Percentiles rank a stretch among this genome's conserved stretches.
Evolutionary conservation across 108 stramenopile species (phyloP).

Genomic region (Asterionellopsis glacialis): DNA sequence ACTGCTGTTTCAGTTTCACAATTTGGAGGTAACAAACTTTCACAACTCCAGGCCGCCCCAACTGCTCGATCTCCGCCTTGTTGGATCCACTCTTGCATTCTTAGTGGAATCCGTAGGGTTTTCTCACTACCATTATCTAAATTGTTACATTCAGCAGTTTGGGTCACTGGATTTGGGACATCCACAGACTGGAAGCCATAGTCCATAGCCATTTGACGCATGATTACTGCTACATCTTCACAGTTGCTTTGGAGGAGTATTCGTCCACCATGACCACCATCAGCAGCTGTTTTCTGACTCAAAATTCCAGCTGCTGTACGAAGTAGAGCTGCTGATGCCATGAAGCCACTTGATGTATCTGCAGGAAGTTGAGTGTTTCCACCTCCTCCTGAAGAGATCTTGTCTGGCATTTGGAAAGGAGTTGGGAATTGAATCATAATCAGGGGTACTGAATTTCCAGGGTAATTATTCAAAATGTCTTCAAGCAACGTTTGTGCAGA

Average conservation of each 20-base stretch:
- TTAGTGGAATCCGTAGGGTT: constrained; percentile 23
- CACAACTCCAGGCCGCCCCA: constrained; percentile 43
- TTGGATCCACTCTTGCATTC: constrained; percentile 46
- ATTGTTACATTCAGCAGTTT: not conserved
- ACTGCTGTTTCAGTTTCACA: constrained; percentile 75
- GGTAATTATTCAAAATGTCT: constrained; percentile 39
- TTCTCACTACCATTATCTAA: not conserved
- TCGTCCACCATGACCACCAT: constrained; percentile 11
- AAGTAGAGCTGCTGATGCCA: constrained; percentile 60
- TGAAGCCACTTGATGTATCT: constrained; percentile 48
- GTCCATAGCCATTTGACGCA: constrained; percentile 37
- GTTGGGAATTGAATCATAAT: constrained; percentile 76
- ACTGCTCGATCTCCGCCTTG: constrained; percentile 55
- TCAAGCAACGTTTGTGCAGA: constrained; percentile 45
- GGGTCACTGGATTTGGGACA: constrained; percentile 13
- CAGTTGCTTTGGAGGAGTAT: constrained; percentile 70
- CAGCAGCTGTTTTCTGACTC: not conserved
- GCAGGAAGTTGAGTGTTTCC: constrained; percentile 68
- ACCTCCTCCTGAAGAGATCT: constrained; percentile 3
- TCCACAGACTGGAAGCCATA: constrained; percentile 30
- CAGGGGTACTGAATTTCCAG: constrained; percentile 35
- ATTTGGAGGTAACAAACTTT: constrained; percentile 42
- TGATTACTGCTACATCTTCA: constrained; percentile 76
- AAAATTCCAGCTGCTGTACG: constrained; percentile 10
- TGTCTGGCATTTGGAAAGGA: constrained; percentile 39